Evolutionary conservation across 2,329 filamentous ascomycete genomes (phyloP).

Genomic region (Colletotrichum gloeosporioides): DNA sequence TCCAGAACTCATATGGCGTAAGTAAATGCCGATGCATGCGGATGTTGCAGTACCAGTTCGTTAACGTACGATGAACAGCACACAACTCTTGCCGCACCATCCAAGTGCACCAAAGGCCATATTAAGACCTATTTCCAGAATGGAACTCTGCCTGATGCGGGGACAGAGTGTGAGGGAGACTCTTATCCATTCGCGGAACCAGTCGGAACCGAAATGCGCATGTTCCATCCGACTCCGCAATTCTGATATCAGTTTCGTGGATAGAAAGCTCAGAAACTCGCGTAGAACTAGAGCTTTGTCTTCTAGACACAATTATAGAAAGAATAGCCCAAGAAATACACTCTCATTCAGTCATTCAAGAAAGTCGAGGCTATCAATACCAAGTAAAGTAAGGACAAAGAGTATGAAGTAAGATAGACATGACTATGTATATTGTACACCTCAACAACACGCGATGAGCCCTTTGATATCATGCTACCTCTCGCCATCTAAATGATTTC

Average conservation of each 20-base stretch:
- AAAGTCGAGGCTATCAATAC: neutral
- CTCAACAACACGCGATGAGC: neutral
- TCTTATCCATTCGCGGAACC: conserved; percentile 41
- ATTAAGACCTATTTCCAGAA: conserved; percentile 51
- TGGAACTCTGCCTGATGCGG: conserved; percentile 47
- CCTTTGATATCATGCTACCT: neutral
- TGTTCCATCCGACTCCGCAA: neutral
- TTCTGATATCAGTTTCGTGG: neutral
- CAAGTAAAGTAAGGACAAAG: neutral
- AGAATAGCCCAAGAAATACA: neutral
- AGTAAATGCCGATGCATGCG: conserved; percentile 22
- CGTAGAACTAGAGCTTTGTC: neutral
- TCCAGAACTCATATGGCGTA: conserved; percentile 58
- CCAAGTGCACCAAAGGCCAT: conserved; percentile 46
- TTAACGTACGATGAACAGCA: conserved; percentile 41
- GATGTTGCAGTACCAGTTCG: neutral
- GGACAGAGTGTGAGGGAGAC: conserved; percentile 52
- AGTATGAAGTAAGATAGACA: neutral
- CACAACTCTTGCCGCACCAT: conserved; percentile 50
- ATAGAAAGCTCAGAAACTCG: neutral
- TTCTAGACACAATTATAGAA: neutral
- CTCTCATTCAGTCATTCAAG: neutral
- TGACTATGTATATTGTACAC: neutral
- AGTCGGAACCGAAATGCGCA: neutral
- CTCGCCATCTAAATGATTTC: neutral